Percentiles rank a stretch among this genome's conserved stretches.
Conservation (phyloP, 805 yeast genomes). For the Yamadazyma kitorensis region DNA sequence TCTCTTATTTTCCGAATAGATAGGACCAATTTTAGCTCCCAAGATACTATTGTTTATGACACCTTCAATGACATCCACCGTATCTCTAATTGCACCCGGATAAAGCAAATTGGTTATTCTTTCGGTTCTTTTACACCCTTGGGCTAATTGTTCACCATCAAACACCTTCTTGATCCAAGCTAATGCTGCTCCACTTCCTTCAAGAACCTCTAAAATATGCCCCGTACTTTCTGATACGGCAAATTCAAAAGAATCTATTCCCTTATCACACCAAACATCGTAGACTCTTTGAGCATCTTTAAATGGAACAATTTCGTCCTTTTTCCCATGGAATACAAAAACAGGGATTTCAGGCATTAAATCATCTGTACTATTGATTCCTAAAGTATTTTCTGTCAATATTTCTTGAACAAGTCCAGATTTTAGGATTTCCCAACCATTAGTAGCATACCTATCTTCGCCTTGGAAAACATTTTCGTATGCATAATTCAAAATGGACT, state of each 20-base stretch:
- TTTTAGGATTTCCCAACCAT: slow-evolving; percentile 14
- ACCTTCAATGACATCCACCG: too few relatives aligned
- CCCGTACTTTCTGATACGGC: slow-evolving; percentile 22
- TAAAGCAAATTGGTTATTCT: slow-evolving; percentile 9
- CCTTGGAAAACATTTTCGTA: slow-evolving; percentile 6
- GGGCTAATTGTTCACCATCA: slow-evolving; percentile 41
- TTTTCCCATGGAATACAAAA: slow-evolving; percentile 21
- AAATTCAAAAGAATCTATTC: slow-evolving; percentile 27
- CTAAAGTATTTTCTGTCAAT: slow-evolving; percentile 22
- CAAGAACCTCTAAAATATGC: slow-evolving; percentile 21
- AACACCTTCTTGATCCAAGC: slow-evolving; percentile 18
- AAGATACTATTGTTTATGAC: too few relatives aligned
- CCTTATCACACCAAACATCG: slow-evolving; percentile 26
- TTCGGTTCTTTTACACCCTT: slow-evolving; percentile 52
- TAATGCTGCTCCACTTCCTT: slow-evolving; percentile 20
- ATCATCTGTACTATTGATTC: slow-evolving; percentile 10
- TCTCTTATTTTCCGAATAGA: too few relatives aligned
- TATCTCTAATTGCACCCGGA: slow-evolving; percentile 9
- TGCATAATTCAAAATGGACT: slow-evolving; percentile 10
- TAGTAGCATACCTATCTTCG: slow-evolving; percentile 4
- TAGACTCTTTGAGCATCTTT: slow-evolving; percentile 20
- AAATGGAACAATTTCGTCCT: slow-evolving; percentile 24
- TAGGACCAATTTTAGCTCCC: too few relatives aligned
- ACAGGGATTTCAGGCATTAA: slow-evolving; percentile 23
- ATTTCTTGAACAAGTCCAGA: slow-evolving; percentile 12